These are phyloP conservation scores for Rhododendron griersonianum DNA, from an alignment of 148 eudicot genomes.

Conservation along the genomic window DNA sequence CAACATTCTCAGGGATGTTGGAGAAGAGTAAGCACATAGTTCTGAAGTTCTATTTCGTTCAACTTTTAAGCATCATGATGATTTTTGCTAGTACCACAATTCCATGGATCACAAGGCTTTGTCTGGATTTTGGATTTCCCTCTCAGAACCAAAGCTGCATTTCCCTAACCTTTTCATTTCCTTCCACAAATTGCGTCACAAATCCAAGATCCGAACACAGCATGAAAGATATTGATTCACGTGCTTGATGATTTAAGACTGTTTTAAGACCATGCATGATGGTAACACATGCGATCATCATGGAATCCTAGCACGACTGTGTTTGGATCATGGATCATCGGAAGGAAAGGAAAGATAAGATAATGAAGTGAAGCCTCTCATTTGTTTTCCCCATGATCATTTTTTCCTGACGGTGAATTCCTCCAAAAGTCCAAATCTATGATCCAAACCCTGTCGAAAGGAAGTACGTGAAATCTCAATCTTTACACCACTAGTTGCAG, in stretches of 20 bases:
- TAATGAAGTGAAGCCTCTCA: not conserved
- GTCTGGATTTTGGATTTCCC: not conserved
- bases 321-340: not conserved
- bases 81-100: not conserved
- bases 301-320: not conserved
- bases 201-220: not conserved
- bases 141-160: not conserved
- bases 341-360: not conserved
- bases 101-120: not conserved
- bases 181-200: not conserved
- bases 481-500: not conserved
- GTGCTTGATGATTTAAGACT: not conserved
- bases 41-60: not conserved
- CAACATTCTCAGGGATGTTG: constrained; percentile 97
- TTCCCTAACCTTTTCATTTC: not conserved
- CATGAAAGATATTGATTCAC: not conserved
- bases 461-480: not conserved
- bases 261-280: not conserved
- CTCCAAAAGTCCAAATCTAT: not conserved
- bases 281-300: not conserved
- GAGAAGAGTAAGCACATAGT: constrained; percentile 78
- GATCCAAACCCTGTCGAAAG: not conserved
- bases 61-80: not conserved
- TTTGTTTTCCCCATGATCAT: not conserved
- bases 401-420: not conserved